Evolutionary conservation across 2,329 filamentous ascomycete genomes (phyloP), one percentile per base, ranked within the genome.

Genomic region (Scedosporium apiospermum): DNA sequence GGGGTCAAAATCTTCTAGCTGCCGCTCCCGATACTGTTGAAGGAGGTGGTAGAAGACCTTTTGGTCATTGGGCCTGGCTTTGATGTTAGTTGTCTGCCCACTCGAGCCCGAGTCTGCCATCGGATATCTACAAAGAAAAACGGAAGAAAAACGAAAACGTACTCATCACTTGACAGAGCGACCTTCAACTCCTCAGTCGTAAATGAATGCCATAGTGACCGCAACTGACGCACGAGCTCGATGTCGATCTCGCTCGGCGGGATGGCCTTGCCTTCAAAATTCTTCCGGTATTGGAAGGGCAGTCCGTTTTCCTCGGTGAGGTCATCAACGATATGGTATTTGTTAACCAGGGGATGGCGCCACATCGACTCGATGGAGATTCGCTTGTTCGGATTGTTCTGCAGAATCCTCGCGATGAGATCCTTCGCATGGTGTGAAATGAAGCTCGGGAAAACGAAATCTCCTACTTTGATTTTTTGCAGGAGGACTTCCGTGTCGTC

Each of bases 31-130:
- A 72, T 96, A 96, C 72, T 88, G 89, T 66, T 88, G 76, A 6
- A 99, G 82, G 21, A 96, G 83, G 74, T 87, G 89, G 74, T 98
- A 99, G 74, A 98, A 97, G 67, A 93, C 82, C 71, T 96, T 96
- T 71, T 97, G 92, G 62, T 96, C 91, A 66, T 96, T 98, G 4
- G 84, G 80, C 66, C 89, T 93, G 38, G n/a, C 58, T 53, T 65
- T 49, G n/a, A 21, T 34, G 21, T 38, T 46, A 44, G n/a, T 5
- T 30, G 67, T 74, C 65, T 74, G 71, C 30, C 18, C 3, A 38
- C 12, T 16, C 5, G 51, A 49, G 12, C 30, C 3, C 42, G 26
- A 63, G 6, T 26, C 51, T 26, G 41, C 34, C 26, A 27, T 53
- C 34, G 44, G 23, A 60, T 49, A 34, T 30, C 18, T 26, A 49